A percentile compares a stretch with the other conserved stretches of the same genome.
Evolutionary conservation across 1,284 basidiomycete species (phyloP).

Genomic region (Grifola frondosa): DNA sequence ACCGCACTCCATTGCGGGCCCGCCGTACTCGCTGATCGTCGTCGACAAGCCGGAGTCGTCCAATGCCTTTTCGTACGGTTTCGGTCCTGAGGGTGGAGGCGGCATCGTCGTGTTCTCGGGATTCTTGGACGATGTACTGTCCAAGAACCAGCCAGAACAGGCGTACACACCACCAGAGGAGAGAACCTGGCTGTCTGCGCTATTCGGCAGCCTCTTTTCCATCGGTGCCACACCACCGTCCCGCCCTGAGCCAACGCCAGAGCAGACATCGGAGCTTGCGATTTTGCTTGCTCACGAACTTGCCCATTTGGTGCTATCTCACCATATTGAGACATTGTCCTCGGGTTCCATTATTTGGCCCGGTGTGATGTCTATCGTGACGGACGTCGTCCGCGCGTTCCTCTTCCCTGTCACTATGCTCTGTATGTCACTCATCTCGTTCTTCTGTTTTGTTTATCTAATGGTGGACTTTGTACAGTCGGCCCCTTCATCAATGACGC

Average conservation of each 20-base stretch:
- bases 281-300: conserved; percentile 87
- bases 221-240: conserved; percentile 30
- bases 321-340: conserved; percentile 87
- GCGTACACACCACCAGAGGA: conserved; percentile 27
- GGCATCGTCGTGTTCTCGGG: conserved; percentile 90
- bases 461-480: conserved; percentile 31
- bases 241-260: conserved; percentile 63
- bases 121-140: conserved; percentile 78
- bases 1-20: conserved; percentile 68
- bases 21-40: conserved; percentile 84
- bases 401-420: conserved; percentile 87
- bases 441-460: background rate
- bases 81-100: conserved; percentile 85
- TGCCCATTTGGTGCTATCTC: conserved; percentile 81
- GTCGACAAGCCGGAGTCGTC: conserved; percentile 75
- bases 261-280: conserved; percentile 83
- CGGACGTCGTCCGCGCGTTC: conserved; percentile 74
- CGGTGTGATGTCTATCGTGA: conserved; percentile 70
- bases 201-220: conserved; percentile 48
- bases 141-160: conserved; percentile 35
- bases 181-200: conserved; percentile 45
- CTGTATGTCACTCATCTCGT: conserved; percentile 28
- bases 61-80: conserved; percentile 91
- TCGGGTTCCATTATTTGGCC: conserved; percentile 81
- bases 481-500: conserved; percentile 92